Evolutionary conservation across 148 eudicot genomes (phyloP), one percentile per base, ranked within the genome.

Genomic region (Diospyros lotus): DNA sequence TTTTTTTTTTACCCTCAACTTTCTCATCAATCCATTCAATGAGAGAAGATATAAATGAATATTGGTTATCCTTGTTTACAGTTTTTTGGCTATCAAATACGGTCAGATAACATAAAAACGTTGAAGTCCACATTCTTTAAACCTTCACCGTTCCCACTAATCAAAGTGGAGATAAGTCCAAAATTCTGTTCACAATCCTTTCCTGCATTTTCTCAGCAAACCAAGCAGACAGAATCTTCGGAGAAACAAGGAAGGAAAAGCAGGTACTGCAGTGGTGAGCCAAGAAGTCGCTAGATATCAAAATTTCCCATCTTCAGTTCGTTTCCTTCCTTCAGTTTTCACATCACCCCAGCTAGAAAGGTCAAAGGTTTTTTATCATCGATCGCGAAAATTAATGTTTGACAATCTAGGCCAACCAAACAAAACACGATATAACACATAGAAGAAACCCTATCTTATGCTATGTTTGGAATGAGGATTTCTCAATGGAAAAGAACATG

Each of bases 211-310:
- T 54, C 73, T 48, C 48, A 6, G 17, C n/a, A 52, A 69, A 2
- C 73, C 73, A 54, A 54, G 55, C 48, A 41, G 50, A 69, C 48
- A 41, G 50, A 69, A 69, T 2, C 28, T 51, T 69, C 59, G 53
- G 18, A 69, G 14, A 61, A 9, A 1, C 39, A 3, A 14, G 28
- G 4, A 58, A 71, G 5, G 39, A 6, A 4, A 48, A 48, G 8
- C 8, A 48, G 52, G 52, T 48, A 4, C 8, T 4, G 52, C 52
- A 48, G 52, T 8, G 28, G 28, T 28, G 28, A 28, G 28, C 28
- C 28, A 28, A 28, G 28, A 28, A 28, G 28, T 28, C 28, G 28
- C 28, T 28, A 28, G 0, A 28, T 28, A 28, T 28, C 28, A 28
- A 28, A 0, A 28, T 28, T 28, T 28, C 28, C 28, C 28, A 28